Evolutionary conservation across 1,284 basidiomycete genomes (phyloP), one percentile per base, ranked within the genome.

Genomic region (Coniophora puteana): DNA sequence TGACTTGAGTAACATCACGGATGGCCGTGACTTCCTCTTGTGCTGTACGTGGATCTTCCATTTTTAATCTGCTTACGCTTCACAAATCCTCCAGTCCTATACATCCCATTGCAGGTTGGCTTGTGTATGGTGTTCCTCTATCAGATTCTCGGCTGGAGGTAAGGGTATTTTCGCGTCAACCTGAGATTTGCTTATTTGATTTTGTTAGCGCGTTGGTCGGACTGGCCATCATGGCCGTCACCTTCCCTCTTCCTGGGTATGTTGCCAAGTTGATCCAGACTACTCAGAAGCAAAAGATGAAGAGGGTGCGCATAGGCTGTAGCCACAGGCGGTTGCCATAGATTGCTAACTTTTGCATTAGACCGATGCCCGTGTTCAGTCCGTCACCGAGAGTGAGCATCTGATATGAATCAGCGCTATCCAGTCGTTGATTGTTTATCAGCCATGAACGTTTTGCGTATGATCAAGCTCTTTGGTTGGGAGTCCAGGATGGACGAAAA

Each of bases 401-500:
- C n/a, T 14, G 18, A 30, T 21, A 14, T 29, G 16, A n/a, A 11
- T n/a, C 8, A 11, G 14, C 27, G 6, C 6, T n/a, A 21, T 30
- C 11, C 11, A 37, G 14, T 16, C 14, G 16, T 38, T 50, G 23
- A 50, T 25, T 23, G 7, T 2, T 13, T 78, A 26, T 77, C 26
- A 49, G 44, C 40, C 8, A 55, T 53, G 53, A 47, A 62, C 47
- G 64, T 76, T 6, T 48, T 78, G n/a, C 64, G 79, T 20, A 80
- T 81, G 70, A 65, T 82, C 59, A 85, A 86, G 61, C 71, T 86
- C 49, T 86, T 87, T 49, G 83, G 76, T 8, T 83, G 80, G 80
- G 80, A 82, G 52, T 60, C 61, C 14, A 71, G 74, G 48, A 72
- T 79, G 59, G 67, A 73, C 42, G 59, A 66, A 17, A 65, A 69